Percentiles rank a stretch among this genome's conserved stretches.
Evolutionary conservation across 805 yeast species (phyloP).

Genomic region (Cyberlindnera mississippiensis): DNA sequence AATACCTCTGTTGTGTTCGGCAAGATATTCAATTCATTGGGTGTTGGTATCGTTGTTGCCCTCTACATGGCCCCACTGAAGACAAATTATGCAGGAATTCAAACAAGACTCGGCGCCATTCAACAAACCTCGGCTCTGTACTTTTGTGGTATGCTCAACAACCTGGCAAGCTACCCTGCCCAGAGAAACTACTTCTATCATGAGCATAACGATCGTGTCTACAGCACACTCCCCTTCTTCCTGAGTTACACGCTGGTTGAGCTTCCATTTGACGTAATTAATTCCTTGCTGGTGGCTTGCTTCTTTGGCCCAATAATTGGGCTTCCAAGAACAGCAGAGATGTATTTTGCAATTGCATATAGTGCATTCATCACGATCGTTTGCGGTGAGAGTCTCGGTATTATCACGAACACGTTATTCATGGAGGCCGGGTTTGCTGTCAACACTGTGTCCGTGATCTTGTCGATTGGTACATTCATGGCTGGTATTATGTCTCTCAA

Average conservation of each 20-base stretch:
- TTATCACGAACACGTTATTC: conserved; percentile 70
- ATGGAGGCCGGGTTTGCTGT: conserved; percentile 78
- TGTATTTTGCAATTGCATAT: conserved; percentile 63
- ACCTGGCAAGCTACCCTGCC: conserved; percentile 68
- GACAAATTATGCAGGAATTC: conserved; percentile 45
- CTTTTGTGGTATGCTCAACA: conserved; percentile 78
- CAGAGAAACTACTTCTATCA: conserved; percentile 78
- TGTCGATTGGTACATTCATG: conserved; percentile 75
- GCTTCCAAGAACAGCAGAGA: conserved; percentile 59
- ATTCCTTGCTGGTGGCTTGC: conserved; percentile 54
- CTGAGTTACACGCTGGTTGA: conserved; percentile 56
- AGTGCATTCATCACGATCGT: conserved; percentile 51
- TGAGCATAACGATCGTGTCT: conserved; percentile 71
- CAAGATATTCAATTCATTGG: conserved; percentile 60
- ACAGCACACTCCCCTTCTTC: conserved; percentile 65
- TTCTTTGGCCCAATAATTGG: conserved; percentile 71
- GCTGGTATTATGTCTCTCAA: conserved; percentile 78
- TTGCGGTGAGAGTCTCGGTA: conserved; percentile 84
- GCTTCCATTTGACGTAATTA: conserved; percentile 60
- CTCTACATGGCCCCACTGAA: conserved; percentile 62
- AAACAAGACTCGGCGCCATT: conserved; percentile 67
- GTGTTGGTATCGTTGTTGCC: conserved; percentile 65
- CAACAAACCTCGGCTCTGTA: conserved; percentile 73
- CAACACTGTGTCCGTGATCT: conserved; percentile 60
- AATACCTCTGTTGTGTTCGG: conserved; percentile 57